These are phyloP conservation scores for Melaleuca quinquenervia DNA, from an alignment of 345 rosid species.

Conservation along the genomic window DNA sequence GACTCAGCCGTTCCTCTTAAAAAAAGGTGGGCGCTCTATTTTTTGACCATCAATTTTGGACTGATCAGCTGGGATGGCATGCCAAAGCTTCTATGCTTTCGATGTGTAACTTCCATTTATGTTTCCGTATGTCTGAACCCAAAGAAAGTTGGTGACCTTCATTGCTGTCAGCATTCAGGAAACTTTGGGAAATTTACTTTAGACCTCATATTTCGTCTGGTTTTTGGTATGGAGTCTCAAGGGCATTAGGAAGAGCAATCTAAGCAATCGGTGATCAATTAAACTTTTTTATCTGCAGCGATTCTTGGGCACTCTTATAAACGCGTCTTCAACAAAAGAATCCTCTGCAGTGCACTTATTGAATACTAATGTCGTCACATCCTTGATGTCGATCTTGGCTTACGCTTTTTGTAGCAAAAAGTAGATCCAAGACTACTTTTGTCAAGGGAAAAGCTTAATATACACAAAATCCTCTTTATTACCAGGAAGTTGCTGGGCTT, in stretches of 20 bases:
- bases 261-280: neutral
- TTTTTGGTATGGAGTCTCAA: neutral
- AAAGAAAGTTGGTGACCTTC: neutral
- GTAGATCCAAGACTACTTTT: neutral
- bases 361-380: neutral
- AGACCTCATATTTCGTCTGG: neutral
- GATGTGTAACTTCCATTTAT: neutral
- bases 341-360: neutral
- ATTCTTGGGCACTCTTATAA: neutral
- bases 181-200: neutral
- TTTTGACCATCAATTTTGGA: neutral
- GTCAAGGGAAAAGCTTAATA: neutral
- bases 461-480: neutral
- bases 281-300: neutral
- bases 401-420: neutral
- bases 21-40: neutral
- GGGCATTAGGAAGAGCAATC: neutral
- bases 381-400: neutral
- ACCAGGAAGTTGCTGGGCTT: conserved; percentile 95
- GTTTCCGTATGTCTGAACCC: neutral
- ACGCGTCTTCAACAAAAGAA: neutral
- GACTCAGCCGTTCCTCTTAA: neutral
- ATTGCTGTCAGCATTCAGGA: neutral
- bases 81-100: neutral
- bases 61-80: neutral